Conservation (phyloP, 2,329 filamentous ascomycete species). For the Aspergillus sp. region DNA sequence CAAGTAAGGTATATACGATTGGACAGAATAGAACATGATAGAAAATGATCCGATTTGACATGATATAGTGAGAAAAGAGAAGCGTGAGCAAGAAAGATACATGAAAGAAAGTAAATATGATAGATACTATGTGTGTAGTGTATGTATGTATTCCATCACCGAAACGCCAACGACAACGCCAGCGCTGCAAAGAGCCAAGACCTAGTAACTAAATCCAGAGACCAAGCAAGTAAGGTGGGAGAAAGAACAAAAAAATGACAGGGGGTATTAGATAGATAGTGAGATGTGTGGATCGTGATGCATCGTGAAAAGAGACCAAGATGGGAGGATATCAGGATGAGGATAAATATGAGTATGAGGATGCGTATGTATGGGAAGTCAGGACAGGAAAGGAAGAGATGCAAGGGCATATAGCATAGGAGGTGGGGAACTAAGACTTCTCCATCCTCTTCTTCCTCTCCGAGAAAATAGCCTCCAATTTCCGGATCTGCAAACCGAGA, state of each 20-base stretch:
- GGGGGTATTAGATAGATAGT: constrained; percentile 1
- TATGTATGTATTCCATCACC: too few relatives aligned
- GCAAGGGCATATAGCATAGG: neutral
- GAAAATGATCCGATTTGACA: too few relatives aligned
- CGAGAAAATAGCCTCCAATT: constrained; percentile 68
- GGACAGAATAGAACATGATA: too few relatives aligned
- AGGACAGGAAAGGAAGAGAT: neutral
- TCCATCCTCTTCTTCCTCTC: constrained; percentile 49
- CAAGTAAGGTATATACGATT: too few relatives aligned
- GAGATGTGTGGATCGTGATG: constrained; percentile 3
- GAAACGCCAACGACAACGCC: constrained; percentile 9
- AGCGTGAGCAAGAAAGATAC: neutral
- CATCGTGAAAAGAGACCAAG: constrained; percentile 4
- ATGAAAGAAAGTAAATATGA: neutral
- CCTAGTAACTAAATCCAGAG: neutral
- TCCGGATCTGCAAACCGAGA: constrained; percentile 54
- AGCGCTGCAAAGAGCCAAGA: constrained; percentile 8
- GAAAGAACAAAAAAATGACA: neutral
- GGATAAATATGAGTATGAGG: neutral
- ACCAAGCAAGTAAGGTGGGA: neutral
- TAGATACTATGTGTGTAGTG: neutral
- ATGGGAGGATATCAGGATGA: neutral
- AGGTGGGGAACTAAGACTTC: constrained; percentile 15
- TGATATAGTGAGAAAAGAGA: neutral
- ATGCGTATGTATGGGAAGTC: neutral